Evolutionary conservation across 139 green algal species (phyloP), one percentile per base, ranked within the genome.

Genomic region (Micractinium conductrix): DNA sequence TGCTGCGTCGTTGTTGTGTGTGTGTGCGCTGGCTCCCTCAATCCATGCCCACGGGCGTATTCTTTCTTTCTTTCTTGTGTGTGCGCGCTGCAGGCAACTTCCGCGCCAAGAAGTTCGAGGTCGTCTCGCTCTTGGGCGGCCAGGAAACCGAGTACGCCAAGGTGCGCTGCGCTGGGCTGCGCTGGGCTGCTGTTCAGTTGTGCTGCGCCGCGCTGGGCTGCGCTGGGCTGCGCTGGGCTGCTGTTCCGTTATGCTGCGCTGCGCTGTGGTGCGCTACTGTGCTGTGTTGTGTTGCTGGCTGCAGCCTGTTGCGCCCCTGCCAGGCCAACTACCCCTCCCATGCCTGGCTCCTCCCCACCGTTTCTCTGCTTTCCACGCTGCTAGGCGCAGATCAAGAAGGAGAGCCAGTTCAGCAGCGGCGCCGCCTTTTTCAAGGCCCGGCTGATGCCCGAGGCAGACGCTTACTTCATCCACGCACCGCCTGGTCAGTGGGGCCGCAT

Each of bases 311-410:
- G n/a, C n/a, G n/a, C n/a, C n/a, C n/a, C n/a, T n/a, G n/a, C n/a
- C n/a, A n/a, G n/a, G n/a, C n/a, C n/a, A n/a, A n/a, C n/a, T n/a
- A n/a, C n/a, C n/a, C n/a, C n/a, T n/a, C n/a, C n/a, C n/a, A n/a
- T n/a, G 6, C 53, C 53, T 62, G 53, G 26, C 19, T 4, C 53
- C 53, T 62, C 53, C 53, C 38, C 68, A 4, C 38, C 1, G 16
- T 4, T 14, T 35, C 24, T 19, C 28, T 37, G 28, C n/a, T 28
- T 14, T 35, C 26, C 53, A n/a, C n/a, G n/a, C 53, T 62, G 48
- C 14, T 16, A 22, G 17, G n/a, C n/a, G n/a, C 45, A 68, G 74
- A 80, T 80, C n/a, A 17, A 33, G n/a, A 80, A 80, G 74, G 74
- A 80, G 74, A n/a, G 26, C 7, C 74, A 48, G 16, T 80, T 80